Base-by-base conservation (phyloP, 2,329 filamentous ascomycete genomes). In the Fusarium pilosicola region DNA sequence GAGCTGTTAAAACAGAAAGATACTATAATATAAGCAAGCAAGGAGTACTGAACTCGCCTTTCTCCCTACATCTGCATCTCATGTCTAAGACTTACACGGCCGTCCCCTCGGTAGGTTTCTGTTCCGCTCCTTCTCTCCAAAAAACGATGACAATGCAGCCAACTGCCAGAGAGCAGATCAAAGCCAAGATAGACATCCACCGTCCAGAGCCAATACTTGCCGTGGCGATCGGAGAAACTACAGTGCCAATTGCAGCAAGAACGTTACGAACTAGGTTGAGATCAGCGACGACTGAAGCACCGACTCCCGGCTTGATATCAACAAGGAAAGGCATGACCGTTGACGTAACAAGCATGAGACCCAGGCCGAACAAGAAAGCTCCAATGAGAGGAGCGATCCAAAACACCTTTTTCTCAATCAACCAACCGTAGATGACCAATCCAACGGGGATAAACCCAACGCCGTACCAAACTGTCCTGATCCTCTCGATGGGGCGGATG, bases 311-410 rank as follows among this genome's bases (percentile, higher is more conserved):
- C 38, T 34, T 44, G 14, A 62, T 44, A 15, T 62, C 58, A 15
- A 62, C 49, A n/a, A 62, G 58, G 14, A 62, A 62, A 20, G 58
- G 58, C 58, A 62, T 62, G 1, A 57, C 36, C 3, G 49, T 62
- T 9, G 58, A 15, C 2, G 58, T 61, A 10, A 61, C 58, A 26
- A 57, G 49, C 58, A 61, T 57, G 14, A 61, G 52, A 1, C 58
- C 58, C 6, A 61, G 36, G 3, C 58, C 58, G 18, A 61, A 57
- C 28, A 61, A 57, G 30, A 61, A 61, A 3, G 49, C 58, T 6
- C 58, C 58, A 13, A 57, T 7, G 15, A 61, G 58, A 57, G 58
- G 58, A 15, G 58, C 38, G 5, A 61, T 17, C 49, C 58, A 61
- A 30, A 57, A 57, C 24, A 42, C 49, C 24, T 57, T 57, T 15